Base-by-base conservation (phyloP, 495 filamentous ascomycete genomes). In the Corynascus novoguineensis region DNA sequence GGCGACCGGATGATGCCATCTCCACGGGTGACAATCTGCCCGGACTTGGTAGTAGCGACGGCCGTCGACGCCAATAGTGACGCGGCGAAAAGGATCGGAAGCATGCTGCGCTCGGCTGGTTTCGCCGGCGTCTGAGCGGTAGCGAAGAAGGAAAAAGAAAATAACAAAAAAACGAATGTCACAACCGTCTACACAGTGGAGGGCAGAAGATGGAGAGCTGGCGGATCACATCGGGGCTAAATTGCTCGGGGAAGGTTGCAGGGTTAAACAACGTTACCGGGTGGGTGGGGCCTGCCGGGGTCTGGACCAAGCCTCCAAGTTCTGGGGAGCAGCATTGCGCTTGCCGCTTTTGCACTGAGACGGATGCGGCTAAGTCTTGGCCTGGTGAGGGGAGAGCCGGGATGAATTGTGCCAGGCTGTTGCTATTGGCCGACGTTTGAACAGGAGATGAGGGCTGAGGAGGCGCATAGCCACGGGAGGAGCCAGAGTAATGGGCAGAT, bases 1-100 rank as follows among this genome's bases (percentile, higher is more conserved):
- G 61, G 53, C 7, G 61, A 32, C 14, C 61, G 61, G 50, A 63
- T 27, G 24, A 63, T 60, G 53, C 61, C 61, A 14, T 61, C 49
- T 25, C 61, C 58, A 21, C 58, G 53, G 6, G 47, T 4, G 21
- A 22, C 14, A 21, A 56, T 38, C 5, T 12, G 32, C 11, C 28
- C 41, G 5, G 19, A n/a, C 22, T 38, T 21, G 21, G 59, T 17
- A 3, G 59, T 29, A 5, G 48, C 47, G 2, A 53, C 35, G 25
- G 27, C 41, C 2, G 40, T 49, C 29, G 48, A 24, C 42, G 52
- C 40, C 12, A 47, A n/a, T 8, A 60, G 25, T 27, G 48, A 14
- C 31, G 53, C 53, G 21, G 51, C 50, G 31, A 60, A 25, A 32
- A 52, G 5, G 3, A 60, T 41, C 40, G 59, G 59, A 4, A 60